A percentile compares a stretch with the other conserved stretches of the same genome.
These are phyloP conservation scores for Rosa chinensis DNA, from an alignment of 306 rosid species.

Conservation along the genomic window DNA sequence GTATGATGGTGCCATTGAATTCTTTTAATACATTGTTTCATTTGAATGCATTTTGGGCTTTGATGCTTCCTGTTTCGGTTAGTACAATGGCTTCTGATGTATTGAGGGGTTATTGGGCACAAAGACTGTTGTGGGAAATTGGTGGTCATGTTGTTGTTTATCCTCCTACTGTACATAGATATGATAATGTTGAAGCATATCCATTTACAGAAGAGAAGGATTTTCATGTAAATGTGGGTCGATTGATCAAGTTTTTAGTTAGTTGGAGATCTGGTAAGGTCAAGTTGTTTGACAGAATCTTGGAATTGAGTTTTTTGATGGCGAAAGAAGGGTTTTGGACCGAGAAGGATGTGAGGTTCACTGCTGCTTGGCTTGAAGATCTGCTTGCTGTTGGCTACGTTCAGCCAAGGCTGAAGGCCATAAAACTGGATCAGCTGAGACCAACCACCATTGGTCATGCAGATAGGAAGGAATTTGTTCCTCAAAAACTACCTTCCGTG, in stretches of 20 bases:
- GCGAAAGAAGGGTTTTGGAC: slow-evolving; percentile 79
- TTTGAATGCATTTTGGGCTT: slow-evolving; percentile 79
- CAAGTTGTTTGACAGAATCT: slow-evolving; percentile 62
- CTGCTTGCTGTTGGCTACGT: slow-evolving; percentile 68
- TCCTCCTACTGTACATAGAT: slow-evolving; percentile 78
- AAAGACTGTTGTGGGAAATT: slow-evolving; percentile 86
- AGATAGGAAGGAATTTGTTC: slow-evolving; percentile 61
- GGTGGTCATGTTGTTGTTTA: slow-evolving; percentile 81
- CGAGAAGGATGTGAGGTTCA: slow-evolving; percentile 61
- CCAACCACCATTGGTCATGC: slow-evolving; percentile 46
- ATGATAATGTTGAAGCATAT: slow-evolving; percentile 70
- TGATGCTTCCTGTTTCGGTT: slow-evolving; percentile 94
- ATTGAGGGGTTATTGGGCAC: slow-evolving; percentile 89
- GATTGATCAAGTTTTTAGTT: slow-evolving; percentile 57
- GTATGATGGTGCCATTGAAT: slow-evolving; percentile 79
- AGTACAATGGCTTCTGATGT: slow-evolving; percentile 93
- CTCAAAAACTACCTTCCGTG: slow-evolving; percentile 67
- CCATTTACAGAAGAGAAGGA: slow-evolving; percentile 88
- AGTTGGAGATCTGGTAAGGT: slow-evolving; percentile 68
- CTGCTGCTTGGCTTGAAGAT: slow-evolving; percentile 84
- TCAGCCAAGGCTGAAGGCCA: slow-evolving; percentile 63
- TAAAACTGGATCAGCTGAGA: slow-evolving; percentile 54
- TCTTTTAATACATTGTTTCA: slow-evolving; percentile 83
- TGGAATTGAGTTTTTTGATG: slow-evolving; percentile 69
- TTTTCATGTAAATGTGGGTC: slow-evolving; percentile 87